Conservation (phyloP, 768 basidiomycete genomes). For the Crepidotus variabilis region DNA sequence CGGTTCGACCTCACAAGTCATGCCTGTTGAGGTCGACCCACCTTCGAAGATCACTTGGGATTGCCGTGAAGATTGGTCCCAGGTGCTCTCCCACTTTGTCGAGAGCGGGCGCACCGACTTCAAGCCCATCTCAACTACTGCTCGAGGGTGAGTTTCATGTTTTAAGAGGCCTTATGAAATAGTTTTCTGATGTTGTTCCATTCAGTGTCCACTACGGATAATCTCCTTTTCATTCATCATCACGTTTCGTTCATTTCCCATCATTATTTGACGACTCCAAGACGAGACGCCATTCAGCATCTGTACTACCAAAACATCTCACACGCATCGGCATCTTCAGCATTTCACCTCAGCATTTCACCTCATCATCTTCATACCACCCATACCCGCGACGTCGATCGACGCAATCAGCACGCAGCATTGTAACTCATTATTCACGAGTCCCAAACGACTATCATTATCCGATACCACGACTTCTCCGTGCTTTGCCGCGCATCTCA, state of each 20-base stretch:
- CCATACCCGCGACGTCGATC: slow-evolving; percentile 27
- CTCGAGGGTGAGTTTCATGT: slow-evolving; percentile 57
- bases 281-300: slow-evolving; percentile 11
- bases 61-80: slow-evolving; percentile 66
- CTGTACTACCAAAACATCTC: slow-evolving; percentile 13
- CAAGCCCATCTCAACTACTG: slow-evolving; percentile 76
- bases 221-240: slow-evolving; percentile 6
- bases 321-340: slow-evolving; percentile 10
- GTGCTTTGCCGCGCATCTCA: neutral
- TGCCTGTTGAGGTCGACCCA: slow-evolving; percentile 84
- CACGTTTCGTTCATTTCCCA: slow-evolving; percentile 6
- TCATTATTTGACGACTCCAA: slow-evolving; percentile 11
- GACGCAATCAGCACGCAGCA: slow-evolving; percentile 12
- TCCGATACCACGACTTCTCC: neutral
- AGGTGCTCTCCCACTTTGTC: slow-evolving; percentile 67
- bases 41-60: slow-evolving; percentile 79
- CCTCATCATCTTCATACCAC: neutral
- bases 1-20: slow-evolving; percentile 71
- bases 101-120: slow-evolving; percentile 73
- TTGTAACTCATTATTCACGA: neutral
- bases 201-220: slow-evolving; percentile 27
- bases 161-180: neutral
- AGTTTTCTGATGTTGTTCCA: slow-evolving; percentile 1
- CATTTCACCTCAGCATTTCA: slow-evolving; percentile 3
- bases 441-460: neutral